Evolutionary conservation across 2,329 filamentous ascomycete species (phyloP), one percentile per base, ranked within the genome.

Genomic region (Sporothrix luriei): DNA sequence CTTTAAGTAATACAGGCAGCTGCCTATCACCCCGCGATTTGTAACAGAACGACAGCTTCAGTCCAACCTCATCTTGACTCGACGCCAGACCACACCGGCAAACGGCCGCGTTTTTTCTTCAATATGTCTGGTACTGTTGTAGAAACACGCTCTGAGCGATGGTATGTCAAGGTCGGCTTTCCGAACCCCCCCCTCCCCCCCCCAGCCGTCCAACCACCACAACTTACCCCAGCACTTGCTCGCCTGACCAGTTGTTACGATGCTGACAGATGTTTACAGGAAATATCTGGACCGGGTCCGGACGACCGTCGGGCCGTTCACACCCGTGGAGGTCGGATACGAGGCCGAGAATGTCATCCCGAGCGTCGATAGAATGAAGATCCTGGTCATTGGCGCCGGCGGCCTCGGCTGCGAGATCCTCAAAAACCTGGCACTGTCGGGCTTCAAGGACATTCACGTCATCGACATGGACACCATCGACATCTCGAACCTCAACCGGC

Each of bases 401-500:
- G 95, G 95, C 13, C 81, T 99, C 71, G 95, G 95, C 74, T 99
- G 95, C 76, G 95, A 99, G 78, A 97, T 99, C 57, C 83, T 99
- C 67, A 99, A 99, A 83, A 93, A 99, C 76, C 85, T 99, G 46
- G 95, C 95, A 54, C 85, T 99, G 67, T 97, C 94, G 1, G 93
- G 94, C 38, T 99, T 99, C 83, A 96, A 91, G 79, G 88, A 97
- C 76, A 97, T 99, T 74, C 93, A 99, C 82, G 95, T 99, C 71
- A 98, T 99, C 76, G 95, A 99, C 81, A 99, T 99, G 95, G 93
- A 99, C 80, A 99, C 94, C 1, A 99, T 99, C 79, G 95, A 99
- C 77, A 94, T 99, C 71, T 97, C 94, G 66, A 99, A 99, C 78
- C 86, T 99, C 26, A 99, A 99, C 80, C 91, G 95, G 54, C 95